Percentiles rank a stretch among this genome's conserved stretches.
Conservation (phyloP, 2,329 filamentous ascomycete genomes). For the Cladosporium halotolerans region DNA sequence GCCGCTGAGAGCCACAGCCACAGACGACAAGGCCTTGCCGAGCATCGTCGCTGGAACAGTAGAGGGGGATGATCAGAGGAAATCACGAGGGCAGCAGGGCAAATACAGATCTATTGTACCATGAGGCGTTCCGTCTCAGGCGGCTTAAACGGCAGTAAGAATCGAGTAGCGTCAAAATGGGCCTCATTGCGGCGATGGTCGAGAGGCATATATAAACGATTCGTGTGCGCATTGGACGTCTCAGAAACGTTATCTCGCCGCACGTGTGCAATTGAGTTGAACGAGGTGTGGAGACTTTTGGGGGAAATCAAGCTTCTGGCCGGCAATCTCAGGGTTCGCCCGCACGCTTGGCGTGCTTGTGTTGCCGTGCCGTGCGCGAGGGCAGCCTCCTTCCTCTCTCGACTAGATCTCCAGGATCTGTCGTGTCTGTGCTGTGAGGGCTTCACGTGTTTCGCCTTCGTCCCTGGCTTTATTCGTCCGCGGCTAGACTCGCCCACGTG, state of each 20-base stretch:
- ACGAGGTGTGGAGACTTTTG: too few relatives aligned
- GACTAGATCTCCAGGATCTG: too few relatives aligned
- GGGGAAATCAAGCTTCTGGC: too few relatives aligned
- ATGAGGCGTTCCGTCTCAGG: neutral
- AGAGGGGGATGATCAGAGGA: neutral
- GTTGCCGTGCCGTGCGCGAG: too few relatives aligned
- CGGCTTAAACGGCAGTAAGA: neutral
- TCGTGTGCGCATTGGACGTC: neutral
- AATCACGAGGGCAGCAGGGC: neutral
- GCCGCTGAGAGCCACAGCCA: conserved; percentile 16
- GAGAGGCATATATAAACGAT: too few relatives aligned
- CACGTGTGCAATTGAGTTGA: neutral
- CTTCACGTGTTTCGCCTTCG: too few relatives aligned
- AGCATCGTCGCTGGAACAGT: neutral
- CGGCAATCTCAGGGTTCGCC: too few relatives aligned
- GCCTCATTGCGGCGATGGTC: neutral
- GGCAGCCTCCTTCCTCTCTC: too few relatives aligned
- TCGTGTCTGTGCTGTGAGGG: too few relatives aligned
- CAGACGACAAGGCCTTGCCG: neutral
- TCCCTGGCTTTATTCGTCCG: too few relatives aligned
- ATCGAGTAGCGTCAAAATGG: neutral
- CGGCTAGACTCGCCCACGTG: too few relatives aligned
- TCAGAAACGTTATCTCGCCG: conserved; percentile 7
- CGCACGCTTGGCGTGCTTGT: too few relatives aligned
- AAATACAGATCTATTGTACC: neutral